Evolutionary conservation across 306 rosid species (phyloP), one percentile per base, ranked within the genome.

Genomic region (Prunus mira): DNA sequence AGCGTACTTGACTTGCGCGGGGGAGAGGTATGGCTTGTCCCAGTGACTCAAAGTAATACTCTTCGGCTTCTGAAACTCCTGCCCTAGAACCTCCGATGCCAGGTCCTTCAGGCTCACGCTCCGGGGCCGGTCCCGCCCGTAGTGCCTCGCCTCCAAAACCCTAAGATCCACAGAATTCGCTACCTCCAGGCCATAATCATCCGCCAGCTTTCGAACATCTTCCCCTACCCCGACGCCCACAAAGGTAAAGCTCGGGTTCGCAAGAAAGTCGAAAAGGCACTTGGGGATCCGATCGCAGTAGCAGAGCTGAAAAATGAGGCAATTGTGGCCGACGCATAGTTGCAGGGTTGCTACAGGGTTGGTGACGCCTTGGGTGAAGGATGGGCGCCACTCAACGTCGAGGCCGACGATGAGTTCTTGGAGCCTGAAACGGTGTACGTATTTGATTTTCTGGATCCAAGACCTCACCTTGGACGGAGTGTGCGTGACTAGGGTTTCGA

Each of bases 341-440:
- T 85, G 89, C 55, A 87, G 66, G 0, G 75, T 66, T 14, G 85
- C 84, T 13, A 75, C 78, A 61, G 86, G 85, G 45, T 69, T n/a
- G 67, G 2, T 15, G 12, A 49, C 20, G 2, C 0, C 5, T 3
- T 3, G 10, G 22, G 22, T 34, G 74, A 15, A 67, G 46, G 27
- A 10, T 0, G 91, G 86, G 11, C 81, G 82, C 89, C 87, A 87
- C 20, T 87, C 87, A n/a, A 87, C 81, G 63, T 87, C 89, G 63
- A 85, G 84, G 11, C 89, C 90, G 24, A 82, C 82, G 30, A 86
- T 72, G 28, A 86, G 87, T 47, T 47, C 51, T 41, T 28, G 0
- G 3, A 6, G 9, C 69, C 18, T 20, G 58, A 3, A 1, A 7
- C 75, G 72, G 63, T 38, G 49, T 11, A 41, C 5, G 78, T 18